A percentile compares a stretch with the other conserved stretches of the same genome.
Conservation (phyloP, 2,329 filamentous ascomycete genomes). For the Bipolaris oryzae region DNA sequence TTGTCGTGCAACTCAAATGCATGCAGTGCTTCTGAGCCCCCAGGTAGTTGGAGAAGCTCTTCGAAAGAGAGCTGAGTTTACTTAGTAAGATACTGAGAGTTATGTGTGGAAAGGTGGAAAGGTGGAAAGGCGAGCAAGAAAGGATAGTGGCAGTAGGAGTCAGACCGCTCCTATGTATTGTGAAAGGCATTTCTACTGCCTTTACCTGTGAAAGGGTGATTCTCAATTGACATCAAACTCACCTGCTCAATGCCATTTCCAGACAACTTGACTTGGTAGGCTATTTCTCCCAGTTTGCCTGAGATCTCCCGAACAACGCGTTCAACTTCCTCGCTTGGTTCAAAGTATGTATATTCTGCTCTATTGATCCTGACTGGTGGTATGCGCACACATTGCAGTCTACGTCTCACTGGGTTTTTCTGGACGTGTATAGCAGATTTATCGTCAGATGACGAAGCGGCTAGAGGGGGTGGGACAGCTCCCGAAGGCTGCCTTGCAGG, state of each 20-base stretch:
- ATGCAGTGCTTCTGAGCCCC: constrained; percentile 56
- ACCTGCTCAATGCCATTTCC: constrained; percentile 51
- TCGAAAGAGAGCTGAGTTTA: constrained; percentile 53
- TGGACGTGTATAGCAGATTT: background rate
- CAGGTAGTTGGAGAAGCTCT: constrained; percentile 52
- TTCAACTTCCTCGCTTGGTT: constrained; percentile 45
- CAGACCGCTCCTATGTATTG: background rate
- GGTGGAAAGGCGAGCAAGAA: background rate
- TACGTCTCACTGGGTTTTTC: constrained; percentile 15
- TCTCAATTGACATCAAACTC: constrained; percentile 28
- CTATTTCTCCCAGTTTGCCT: constrained; percentile 33
- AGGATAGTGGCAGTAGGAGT: background rate
- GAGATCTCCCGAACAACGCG: constrained; percentile 49
- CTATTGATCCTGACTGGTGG: constrained; percentile 29
- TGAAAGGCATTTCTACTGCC: background rate
- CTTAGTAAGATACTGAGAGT: constrained; percentile 2
- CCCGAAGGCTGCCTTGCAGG: background rate
- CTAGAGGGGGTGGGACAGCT: constrained; percentile 22
- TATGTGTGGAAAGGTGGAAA: background rate
- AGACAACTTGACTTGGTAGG: constrained; percentile 53
- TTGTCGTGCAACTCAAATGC: constrained; percentile 45
- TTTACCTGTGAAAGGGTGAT: constrained; percentile 5
- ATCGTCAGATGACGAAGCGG: constrained; percentile 2
- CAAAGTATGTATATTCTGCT: constrained; percentile 44
- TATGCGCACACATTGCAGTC: constrained; percentile 33